Percentiles rank a stretch among this genome's conserved stretches.
Conservation (phyloP, 2,329 filamentous ascomycete genomes). For the Alternaria consortialis region DNA sequence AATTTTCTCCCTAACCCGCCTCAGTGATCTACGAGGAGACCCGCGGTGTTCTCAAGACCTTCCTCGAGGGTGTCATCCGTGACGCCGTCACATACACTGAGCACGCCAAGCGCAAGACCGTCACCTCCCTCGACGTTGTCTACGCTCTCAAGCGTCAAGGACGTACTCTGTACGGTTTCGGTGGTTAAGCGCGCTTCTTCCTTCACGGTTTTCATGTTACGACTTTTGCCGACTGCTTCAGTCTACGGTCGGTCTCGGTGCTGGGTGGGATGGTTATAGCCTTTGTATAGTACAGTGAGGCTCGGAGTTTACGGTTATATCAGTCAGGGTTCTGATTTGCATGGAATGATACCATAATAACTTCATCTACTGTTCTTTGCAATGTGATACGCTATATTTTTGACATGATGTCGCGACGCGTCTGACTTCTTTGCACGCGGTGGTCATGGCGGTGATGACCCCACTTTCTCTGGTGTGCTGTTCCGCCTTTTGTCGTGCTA, state of each 20-base stretch:
- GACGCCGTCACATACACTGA: conserved; percentile 81
- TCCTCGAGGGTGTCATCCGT: conserved; percentile 79
- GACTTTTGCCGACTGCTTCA: conserved; percentile 40
- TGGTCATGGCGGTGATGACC: background rate
- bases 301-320: conserved; percentile 48
- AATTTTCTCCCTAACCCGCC: conserved; percentile 34
- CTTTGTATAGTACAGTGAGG: conserved; percentile 44
- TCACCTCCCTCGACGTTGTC: conserved; percentile 73
- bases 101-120: conserved; percentile 83
- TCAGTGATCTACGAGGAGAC: conserved; percentile 82
- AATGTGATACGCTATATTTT: conserved; percentile 9
- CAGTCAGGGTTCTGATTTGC: conserved; percentile 40
- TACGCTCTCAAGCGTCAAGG: conserved; percentile 72
- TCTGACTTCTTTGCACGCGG: background rate
- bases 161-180: conserved; percentile 84
- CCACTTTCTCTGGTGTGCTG: background rate
- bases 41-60: conserved; percentile 79
- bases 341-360: conserved; percentile 49
- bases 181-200: conserved; percentile 69
- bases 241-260: conserved; percentile 69
- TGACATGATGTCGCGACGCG: background rate
- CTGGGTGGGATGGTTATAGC: conserved; percentile 46
- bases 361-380: conserved; percentile 4
- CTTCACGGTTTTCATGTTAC: conserved; percentile 47
- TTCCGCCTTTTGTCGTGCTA: background rate